These are phyloP conservation scores for Inga oerstediana DNA, from an alignment of 306 rosid genomes.

Conservation along the genomic window DNA sequence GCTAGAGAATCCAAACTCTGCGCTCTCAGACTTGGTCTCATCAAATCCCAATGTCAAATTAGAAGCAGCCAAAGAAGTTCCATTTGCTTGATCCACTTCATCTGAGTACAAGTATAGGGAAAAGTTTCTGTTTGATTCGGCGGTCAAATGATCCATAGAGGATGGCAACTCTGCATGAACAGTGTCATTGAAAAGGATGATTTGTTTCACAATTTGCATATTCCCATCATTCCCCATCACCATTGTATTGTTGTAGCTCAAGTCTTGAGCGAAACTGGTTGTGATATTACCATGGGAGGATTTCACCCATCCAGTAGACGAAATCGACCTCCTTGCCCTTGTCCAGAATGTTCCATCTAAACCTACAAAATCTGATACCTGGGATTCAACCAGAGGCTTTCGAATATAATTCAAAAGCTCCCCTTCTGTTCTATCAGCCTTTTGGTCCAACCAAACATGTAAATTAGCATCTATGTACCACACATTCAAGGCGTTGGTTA, in stretches of 20 bases:
- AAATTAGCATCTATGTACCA: conserved; percentile 90
- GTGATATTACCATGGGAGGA: conserved; percentile 77
- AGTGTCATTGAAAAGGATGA: conserved; percentile 49
- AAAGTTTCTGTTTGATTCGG: conserved; percentile 48
- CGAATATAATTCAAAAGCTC: conserved; percentile 44
- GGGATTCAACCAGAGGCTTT: conserved; percentile 50
- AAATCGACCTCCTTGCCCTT: conserved; percentile 55
- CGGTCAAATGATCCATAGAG: conserved; percentile 29
- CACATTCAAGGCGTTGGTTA: conserved; percentile 83
- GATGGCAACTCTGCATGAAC: conserved; percentile 43
- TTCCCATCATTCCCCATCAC: conserved; percentile 53
- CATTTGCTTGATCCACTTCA: conserved; percentile 39
- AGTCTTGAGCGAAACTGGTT: conserved; percentile 58
- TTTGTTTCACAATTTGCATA: conserved; percentile 65
- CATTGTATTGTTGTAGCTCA: conserved; percentile 59
- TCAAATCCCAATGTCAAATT: conserved; percentile 64
- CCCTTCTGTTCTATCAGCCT: conserved; percentile 61
- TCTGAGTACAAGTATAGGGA: conserved; percentile 49
- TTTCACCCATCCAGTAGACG: conserved; percentile 68
- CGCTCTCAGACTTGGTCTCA: conserved; percentile 39
- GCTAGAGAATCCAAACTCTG: conserved; percentile 39
- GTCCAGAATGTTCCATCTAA: conserved; percentile 70
- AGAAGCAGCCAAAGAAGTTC: conserved; percentile 34
- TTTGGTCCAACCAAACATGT: conserved; percentile 83
- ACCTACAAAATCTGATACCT: conserved; percentile 57